Evolutionary conservation across 805 yeast genomes (phyloP).

Genomic region (Priceomyces haplophilus): DNA sequence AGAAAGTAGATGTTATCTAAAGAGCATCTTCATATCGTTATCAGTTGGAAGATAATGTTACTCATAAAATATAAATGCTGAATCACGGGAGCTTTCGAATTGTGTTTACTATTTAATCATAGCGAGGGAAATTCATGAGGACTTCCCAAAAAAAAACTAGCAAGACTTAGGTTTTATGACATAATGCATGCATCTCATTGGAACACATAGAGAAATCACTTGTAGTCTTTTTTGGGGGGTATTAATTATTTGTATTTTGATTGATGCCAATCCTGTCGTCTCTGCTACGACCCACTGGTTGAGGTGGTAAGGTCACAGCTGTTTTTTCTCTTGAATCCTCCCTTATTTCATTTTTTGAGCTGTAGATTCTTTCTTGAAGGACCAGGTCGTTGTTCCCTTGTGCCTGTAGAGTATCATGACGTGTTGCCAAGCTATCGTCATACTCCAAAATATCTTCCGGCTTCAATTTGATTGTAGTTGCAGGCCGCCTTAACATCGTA

Average conservation of each 20-base stretch:
- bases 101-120: not conserved
- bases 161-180: not conserved
- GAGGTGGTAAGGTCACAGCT: not conserved
- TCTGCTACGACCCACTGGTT: slow-evolving; percentile 9
- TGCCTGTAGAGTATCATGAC: slow-evolving; percentile 4
- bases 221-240: not conserved
- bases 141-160: too few relatives aligned
- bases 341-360: slow-evolving; percentile 28
- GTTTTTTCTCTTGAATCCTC: slow-evolving; percentile 72
- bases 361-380: slow-evolving; percentile 14
- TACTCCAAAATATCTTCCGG: slow-evolving; percentile 63
- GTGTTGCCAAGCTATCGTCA: slow-evolving; percentile 31
- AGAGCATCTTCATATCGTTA: not conserved
- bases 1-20: slow-evolving; percentile 20
- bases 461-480: slow-evolving; percentile 62
- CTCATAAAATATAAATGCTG: not conserved
- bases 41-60: not conserved
- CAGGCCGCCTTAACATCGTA: slow-evolving; percentile 65
- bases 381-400: slow-evolving; percentile 9
- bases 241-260: slow-evolving; percentile 6
- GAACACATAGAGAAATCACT: not conserved
- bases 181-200: not conserved
- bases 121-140: too few relatives aligned
- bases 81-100: not conserved
- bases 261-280: slow-evolving; percentile 23